phyloP scores from a whole-genome alignment of 164 flowering plant species.

The Tinospora cordifolia region DNA sequence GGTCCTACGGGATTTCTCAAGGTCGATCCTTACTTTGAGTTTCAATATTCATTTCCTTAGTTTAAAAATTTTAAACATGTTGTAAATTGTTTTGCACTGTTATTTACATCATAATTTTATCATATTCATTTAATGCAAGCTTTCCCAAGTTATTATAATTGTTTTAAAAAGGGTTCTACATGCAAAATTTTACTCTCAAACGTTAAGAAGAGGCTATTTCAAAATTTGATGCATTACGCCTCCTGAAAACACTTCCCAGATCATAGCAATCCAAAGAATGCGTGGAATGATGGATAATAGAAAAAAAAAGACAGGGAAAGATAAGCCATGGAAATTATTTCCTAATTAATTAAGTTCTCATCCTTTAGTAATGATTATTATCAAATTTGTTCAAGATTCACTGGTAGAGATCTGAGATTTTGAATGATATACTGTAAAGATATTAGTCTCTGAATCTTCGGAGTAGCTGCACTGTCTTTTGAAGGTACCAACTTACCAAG shows the following conservation, averaged over 20 bases:
- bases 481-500: not conserved
- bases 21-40: constrained; percentile 30
- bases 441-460: not conserved
- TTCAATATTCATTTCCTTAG: not conserved
- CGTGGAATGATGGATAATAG: not conserved
- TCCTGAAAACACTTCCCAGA: not conserved
- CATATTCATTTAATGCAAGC: not conserved
- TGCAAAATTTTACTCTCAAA: no score
- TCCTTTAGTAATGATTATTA: not conserved
- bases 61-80: not conserved
- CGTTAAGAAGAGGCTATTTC: no score
- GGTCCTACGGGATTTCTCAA: constrained; percentile 87
- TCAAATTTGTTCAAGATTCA: not conserved
- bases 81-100: not conserved
- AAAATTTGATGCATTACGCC: no score
- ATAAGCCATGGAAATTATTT: not conserved
- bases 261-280: not conserved
- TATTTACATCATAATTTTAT: not conserved
- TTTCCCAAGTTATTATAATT: not conserved
- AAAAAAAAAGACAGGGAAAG: no score
- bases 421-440: not conserved
- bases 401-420: not conserved
- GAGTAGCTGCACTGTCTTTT: not conserved
- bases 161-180: not conserved
- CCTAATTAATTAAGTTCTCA: not conserved